Evolutionary conservation across 1,139 yeast genomes (phyloP), one percentile per base, ranked within the genome.

Genomic region (Spathaspora sp.): DNA sequence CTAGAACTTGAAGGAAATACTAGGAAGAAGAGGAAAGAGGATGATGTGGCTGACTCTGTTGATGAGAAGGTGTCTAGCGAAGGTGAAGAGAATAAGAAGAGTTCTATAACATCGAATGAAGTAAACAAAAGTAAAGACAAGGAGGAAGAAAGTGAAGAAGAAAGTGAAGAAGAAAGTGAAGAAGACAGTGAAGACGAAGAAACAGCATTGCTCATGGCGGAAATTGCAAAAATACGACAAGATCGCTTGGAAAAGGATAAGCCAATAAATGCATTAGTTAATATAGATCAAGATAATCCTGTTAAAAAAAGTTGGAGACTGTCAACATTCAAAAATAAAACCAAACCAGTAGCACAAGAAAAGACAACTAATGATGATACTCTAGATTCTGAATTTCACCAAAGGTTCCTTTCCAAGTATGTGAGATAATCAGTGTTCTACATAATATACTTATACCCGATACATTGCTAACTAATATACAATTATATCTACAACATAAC

Each of bases 381-480:
- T 49, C 62, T 86, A 18, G 71, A 82, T 44, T 85, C 93, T 4
- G 85, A 84, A 18, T 81, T 79, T 54, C 96, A 90, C 60, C 74
- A 80, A 52, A 76, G 81, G 50, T 89, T 90, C 58, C 67, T 90
- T 66, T 75, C 82, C 47, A 84, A 82, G 56, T 86, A 81, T 57
- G 70, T 89, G 13, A 72, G 73, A 20, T 20, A 20, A 4, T 20
- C 23, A 4, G 23, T 20, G 23, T 20, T 20, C 23, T 20, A 20
- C 6, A 20, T 20, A 20, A 20, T 4, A 20, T 20, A 20, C 23
- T 20, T 20, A 20, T 20, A 20, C 23, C 23, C 23, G 23, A 20
- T 20, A 20, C 23, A 20, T 20, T 20, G 23, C 23, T 20, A 20
- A 46, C 20, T 43, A 43, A 39, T 43, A 42, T 41, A 43, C 39